These are phyloP conservation scores for Lactarius tabidus DNA, from an alignment of 768 basidiomycete genomes.

Conservation along the genomic window DNA sequence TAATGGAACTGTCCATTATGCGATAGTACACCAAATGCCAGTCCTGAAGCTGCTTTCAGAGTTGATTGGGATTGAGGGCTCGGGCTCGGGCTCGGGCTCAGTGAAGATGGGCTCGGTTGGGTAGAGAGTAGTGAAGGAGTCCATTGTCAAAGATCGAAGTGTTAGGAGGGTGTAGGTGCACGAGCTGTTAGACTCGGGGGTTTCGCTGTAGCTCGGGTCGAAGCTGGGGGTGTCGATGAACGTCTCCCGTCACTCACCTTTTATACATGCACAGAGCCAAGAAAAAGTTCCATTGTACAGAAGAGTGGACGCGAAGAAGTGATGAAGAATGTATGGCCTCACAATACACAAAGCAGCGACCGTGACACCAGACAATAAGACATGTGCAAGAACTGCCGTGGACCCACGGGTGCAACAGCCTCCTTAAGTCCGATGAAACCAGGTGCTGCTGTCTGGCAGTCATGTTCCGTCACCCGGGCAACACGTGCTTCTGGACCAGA, in stretches of 20 bases:
- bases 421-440: too few relatives aligned
- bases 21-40: background rate
- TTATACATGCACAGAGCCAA: background rate
- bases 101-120: background rate
- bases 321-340: too few relatives aligned
- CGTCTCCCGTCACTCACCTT: background rate
- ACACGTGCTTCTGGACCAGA: too few relatives aligned
- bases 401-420: too few relatives aligned
- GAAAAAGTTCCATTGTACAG: background rate
- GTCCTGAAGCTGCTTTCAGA: background rate
- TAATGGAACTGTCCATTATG: background rate
- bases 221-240: background rate
- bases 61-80: slow-evolving; percentile 8
- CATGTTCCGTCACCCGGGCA: too few relatives aligned
- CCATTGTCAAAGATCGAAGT: background rate
- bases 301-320: background rate
- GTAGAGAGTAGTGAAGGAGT: slow-evolving; percentile 3
- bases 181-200: too few relatives aligned
- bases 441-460: too few relatives aligned
- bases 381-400: background rate
- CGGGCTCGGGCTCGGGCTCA: background rate
- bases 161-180: background rate
- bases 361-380: background rate
- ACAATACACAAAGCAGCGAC: background rate
- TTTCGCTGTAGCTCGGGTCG: background rate